A percentile compares a stretch with the other conserved stretches of the same genome.
Evolutionary conservation across 345 rosid species (phyloP).

Genomic region (Lepidium africanum): DNA sequence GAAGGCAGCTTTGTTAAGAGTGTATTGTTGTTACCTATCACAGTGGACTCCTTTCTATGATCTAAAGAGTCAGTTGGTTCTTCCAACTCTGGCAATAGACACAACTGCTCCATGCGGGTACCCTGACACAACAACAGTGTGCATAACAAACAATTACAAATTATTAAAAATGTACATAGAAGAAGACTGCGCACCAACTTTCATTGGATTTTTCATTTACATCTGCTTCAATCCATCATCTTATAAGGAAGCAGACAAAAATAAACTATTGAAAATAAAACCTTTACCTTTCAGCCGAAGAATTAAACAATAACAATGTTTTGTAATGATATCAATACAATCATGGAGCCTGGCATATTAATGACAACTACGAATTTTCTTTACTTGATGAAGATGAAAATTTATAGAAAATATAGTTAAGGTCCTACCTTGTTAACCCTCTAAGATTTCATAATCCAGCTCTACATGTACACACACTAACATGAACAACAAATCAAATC

Average conservation of each 20-base stretch:
- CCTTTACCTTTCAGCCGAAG: background rate
- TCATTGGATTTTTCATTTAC: background rate
- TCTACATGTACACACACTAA: background rate
- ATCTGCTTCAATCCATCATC: background rate
- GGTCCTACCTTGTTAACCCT: conserved; percentile 2
- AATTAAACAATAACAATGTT: background rate
- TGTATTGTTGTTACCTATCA: too few species aligned
- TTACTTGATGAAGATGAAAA: background rate
- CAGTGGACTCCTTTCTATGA: too few species aligned
- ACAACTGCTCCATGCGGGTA: conserved; percentile 1
- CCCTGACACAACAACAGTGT: background rate
- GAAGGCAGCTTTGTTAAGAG: too few species aligned
- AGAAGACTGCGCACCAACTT: background rate
- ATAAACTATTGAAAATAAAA: background rate
- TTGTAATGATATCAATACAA: background rate
- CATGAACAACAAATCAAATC: background rate
- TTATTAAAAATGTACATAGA: background rate
- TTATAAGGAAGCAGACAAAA: background rate
- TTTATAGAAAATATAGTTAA: background rate
- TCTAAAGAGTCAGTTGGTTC: too few species aligned
- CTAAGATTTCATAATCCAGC: background rate
- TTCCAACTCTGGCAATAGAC: background rate
- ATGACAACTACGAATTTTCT: background rate
- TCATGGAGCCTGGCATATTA: conserved; percentile 9
- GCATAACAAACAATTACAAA: background rate